These are phyloP conservation scores for Terfezia claveryi DNA, from an alignment of 495 filamentous ascomycete species.

Conservation along the genomic window DNA sequence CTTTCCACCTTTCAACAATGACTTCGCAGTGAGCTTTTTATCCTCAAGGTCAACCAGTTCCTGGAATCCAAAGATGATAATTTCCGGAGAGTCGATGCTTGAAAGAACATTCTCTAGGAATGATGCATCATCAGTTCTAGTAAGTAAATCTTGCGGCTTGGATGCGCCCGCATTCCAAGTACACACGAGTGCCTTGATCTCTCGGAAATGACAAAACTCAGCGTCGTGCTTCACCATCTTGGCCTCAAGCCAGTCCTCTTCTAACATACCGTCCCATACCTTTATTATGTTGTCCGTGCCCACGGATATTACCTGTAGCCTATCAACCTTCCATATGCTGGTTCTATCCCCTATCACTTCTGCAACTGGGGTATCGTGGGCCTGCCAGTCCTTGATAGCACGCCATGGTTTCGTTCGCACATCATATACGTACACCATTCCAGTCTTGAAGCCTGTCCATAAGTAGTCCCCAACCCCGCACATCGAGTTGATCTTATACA, in stretches of 20 bases:
- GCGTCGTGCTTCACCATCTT: constrained; percentile 67
- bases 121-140: constrained; percentile 37
- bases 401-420: constrained; percentile 60
- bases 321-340: constrained; percentile 69
- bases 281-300: constrained; percentile 70
- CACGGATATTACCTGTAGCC: constrained; percentile 67
- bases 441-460: constrained; percentile 88
- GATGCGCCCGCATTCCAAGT: constrained; percentile 95
- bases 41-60: constrained; percentile 93
- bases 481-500: constrained; percentile 87
- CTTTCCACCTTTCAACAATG: constrained; percentile 42
- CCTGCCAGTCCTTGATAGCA: constrained; percentile 83
- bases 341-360: constrained; percentile 56
- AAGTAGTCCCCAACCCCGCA: constrained; percentile 62
- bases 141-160: constrained; percentile 59
- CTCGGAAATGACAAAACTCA: constrained; percentile 64
- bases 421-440: constrained; percentile 90
- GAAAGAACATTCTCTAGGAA: constrained; percentile 61
- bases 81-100: constrained; percentile 54
- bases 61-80: constrained; percentile 92
- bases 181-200: constrained; percentile 53
- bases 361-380: constrained; percentile 61
- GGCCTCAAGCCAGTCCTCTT: constrained; percentile 78
- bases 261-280: constrained; percentile 80
- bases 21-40: constrained; percentile 88